Base-by-base conservation (phyloP, 1,284 basidiomycete genomes). In the Trichosporon ovoides region DNA sequence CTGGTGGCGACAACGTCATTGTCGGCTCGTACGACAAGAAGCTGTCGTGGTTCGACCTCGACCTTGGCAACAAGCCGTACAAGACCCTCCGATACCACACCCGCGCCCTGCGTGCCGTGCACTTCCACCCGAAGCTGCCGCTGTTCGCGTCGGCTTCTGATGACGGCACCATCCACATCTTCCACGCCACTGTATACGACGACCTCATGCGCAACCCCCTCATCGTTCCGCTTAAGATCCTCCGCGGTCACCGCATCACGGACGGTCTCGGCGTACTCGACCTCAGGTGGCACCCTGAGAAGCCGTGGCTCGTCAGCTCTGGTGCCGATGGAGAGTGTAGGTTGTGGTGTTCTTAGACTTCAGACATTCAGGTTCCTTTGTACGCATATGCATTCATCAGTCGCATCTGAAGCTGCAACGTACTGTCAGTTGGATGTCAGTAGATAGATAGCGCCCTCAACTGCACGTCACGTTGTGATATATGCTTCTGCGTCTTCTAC, bases 21-120 rank as follows among this genome's bases (percentile, higher is more conserved):
- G 89, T 99, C 43, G 96, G 96, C 60, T 89, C 89, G 54, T 98
- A 98, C 78, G 96, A 99, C 80, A 88, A 91, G 67, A 95, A 97
- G 77, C 80, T 98, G 16, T 93, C 91, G 70, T 99, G 96, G 96
- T 98, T 98, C 77, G 96, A 99, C 80, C 81, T 98, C 60, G 96
- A 98, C 72, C 84, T 98, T 55, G 89, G 87, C 68, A 87, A 89
- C 66, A 93, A 95, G 74, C 96, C 96, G 1, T 98, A 94, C 83
- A 96, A 96, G 79, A 87, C 96, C 57, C 80, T 99, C 67, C 85
- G 93, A 86, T 98, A 98, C 78, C 96, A 98, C 79, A 81, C 87
- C 7, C 86, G 89, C 60, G 96, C 96, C 20, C 88, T 99, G 63
- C 87, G 96, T 60, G 87, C 88, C 7, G 82, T 98, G 49, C 84